phyloP scores from a whole-genome alignment of 169 alveolate species.

The Plasmodium gallinaceum region DNA sequence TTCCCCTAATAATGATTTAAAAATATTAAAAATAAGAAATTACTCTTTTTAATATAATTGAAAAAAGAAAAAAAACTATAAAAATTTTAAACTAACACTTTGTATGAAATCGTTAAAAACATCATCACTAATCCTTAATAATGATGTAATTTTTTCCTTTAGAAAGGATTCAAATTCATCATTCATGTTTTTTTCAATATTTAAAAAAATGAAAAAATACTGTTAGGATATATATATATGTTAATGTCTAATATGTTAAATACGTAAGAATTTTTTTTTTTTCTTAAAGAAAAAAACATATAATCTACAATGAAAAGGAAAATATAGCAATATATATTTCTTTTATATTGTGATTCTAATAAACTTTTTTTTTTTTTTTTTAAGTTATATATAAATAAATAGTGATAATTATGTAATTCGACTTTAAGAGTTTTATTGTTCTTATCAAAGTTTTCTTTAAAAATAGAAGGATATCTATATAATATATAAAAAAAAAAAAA shows the following conservation, averaged over 20 bases:
- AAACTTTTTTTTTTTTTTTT: no score
- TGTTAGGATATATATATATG: constrained; percentile 10
- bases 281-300: constrained; percentile 5
- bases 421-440: no score
- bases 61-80: constrained; percentile 1
- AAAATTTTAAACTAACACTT: constrained; percentile 28
- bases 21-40: constrained; percentile 4
- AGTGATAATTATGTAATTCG: no score
- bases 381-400: no score
- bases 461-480: no score
- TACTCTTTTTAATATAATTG: not conserved
- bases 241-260: not conserved
- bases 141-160: constrained; percentile 42
- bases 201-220: not conserved
- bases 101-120: constrained; percentile 28
- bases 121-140: constrained; percentile 49
- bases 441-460: no score
- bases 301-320: no score
- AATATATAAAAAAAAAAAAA: no score
- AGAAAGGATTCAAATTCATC: constrained; percentile 51
- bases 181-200: constrained; percentile 40
- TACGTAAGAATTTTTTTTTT: no score
- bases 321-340: no score
- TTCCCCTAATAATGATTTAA: constrained; percentile 10
- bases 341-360: no score